A percentile compares a stretch with the other conserved stretches of the same genome.
Conservation (phyloP, 306 rosid genomes). For the Senna tora region DNA sequence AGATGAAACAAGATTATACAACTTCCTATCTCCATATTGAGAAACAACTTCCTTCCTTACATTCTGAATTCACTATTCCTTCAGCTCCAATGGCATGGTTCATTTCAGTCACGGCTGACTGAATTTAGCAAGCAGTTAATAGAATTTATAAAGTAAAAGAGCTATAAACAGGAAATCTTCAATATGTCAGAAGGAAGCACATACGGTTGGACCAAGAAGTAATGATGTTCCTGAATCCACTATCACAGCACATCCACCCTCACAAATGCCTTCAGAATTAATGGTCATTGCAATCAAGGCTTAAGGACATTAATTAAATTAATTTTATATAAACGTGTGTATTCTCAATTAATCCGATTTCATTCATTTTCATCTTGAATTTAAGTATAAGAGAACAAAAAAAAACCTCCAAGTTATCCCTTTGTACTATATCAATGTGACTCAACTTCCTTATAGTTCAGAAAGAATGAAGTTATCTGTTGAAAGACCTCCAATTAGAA, state of each 20-base stretch:
- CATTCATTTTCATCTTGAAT: too few relatives aligned
- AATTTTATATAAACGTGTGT: too few relatives aligned
- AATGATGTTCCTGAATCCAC: conserved; percentile 95
- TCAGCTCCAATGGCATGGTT: conserved; percentile 94
- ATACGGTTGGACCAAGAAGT: conserved; percentile 87
- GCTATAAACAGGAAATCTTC: neutral
- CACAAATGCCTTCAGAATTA: conserved; percentile 62
- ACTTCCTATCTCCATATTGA: conserved; percentile 84
- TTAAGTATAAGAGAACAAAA: too few relatives aligned
- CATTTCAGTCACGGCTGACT: conserved; percentile 78
- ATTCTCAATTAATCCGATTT: too few relatives aligned
- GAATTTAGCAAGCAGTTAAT: conserved; percentile 31
- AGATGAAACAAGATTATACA: too few relatives aligned
- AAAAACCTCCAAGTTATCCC: too few relatives aligned
- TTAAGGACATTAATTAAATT: too few relatives aligned
- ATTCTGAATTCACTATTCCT: conserved; percentile 77
- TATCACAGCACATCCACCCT: conserved; percentile 74
- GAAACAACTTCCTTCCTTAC: conserved; percentile 73
- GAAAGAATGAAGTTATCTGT: conserved; percentile 61
- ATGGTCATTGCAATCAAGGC: neutral
- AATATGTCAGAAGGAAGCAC: conserved; percentile 37
- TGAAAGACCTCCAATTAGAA: conserved; percentile 65
- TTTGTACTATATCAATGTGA: too few relatives aligned
- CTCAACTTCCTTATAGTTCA: conserved; percentile 5
- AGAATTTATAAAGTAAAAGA: conserved; percentile 15